Percentiles rank a stretch among this genome's conserved stretches.
Conservation (phyloP, 306 rosid species). For the Quercus dentata region DNA sequence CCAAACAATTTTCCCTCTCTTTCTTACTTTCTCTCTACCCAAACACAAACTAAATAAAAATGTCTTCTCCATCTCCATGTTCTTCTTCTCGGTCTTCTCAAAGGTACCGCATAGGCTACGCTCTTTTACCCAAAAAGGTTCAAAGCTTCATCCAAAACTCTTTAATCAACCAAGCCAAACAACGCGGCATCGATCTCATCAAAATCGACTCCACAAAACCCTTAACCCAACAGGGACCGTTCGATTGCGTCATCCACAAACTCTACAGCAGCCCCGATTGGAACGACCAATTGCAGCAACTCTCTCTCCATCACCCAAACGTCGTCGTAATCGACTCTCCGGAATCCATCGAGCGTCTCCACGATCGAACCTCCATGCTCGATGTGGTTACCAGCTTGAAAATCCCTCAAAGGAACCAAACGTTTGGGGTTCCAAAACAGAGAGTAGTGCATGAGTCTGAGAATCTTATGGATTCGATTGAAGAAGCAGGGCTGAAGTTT, state of each 20-base stretch:
- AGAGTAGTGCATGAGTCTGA: neutral
- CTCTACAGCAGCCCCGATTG: conserved; percentile 20
- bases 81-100: neutral
- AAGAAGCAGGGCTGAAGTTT: conserved; percentile 3
- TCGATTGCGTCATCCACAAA: conserved; percentile 37
- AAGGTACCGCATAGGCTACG: conserved; percentile 27
- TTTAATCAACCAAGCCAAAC: conserved; percentile 10
- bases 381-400: conserved; percentile 8
- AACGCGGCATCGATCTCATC: conserved; percentile 26
- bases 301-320: neutral
- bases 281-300: conserved; percentile 5
- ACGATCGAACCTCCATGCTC: conserved; percentile 34
- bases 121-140: conserved; percentile 14
- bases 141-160: conserved; percentile 25
- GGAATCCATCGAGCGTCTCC: conserved; percentile 24
- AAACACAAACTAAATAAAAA: neutral
- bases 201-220: conserved; percentile 3
- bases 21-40: neutral
- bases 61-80: neutral
- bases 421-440: conserved; percentile 18
- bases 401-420: neutral
- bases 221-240: conserved; percentile 28
- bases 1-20: neutral
- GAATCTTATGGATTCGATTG: neutral
- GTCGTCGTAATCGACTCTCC: conserved; percentile 28